phyloP scores from a whole-genome alignment of 2,329 filamentous ascomycete species.

The Zalaria obscura region DNA sequence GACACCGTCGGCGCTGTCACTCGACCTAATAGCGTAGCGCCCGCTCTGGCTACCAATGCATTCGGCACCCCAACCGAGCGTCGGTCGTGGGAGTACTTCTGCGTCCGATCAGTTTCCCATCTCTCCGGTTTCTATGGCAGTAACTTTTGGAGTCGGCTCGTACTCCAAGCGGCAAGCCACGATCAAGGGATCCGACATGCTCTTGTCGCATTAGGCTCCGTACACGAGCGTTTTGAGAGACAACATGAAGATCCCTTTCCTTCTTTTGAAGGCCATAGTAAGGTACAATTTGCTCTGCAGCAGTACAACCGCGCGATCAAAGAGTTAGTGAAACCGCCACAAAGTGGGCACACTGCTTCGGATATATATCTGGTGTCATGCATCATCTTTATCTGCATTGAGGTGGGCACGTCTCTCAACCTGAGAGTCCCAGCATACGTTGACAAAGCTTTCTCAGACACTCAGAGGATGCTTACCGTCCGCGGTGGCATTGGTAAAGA shows the following conservation, averaged over 20 bases:
- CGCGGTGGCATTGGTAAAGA: background rate
- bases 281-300: constrained; percentile 1
- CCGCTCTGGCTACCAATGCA: background rate
- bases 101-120: constrained; percentile 9
- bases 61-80: background rate
- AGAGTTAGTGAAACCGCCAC: background rate
- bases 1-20: background rate
- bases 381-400: constrained; percentile 1
- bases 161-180: constrained; percentile 16
- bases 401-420: background rate
- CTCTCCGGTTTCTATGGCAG: constrained; percentile 11
- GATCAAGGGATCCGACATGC: constrained; percentile 18
- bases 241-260: background rate
- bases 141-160: constrained; percentile 15
- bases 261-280: background rate
- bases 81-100: constrained; percentile 13
- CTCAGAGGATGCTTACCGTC: constrained; percentile 1
- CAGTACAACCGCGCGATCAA: constrained; percentile 1
- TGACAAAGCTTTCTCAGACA: background rate
- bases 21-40: background rate
- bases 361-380: background rate
- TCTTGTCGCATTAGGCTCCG: constrained; percentile 16
- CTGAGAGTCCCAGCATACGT: too few species aligned
- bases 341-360: background rate
- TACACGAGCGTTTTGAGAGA: constrained; percentile 11